Evolutionary conservation across 805 yeast genomes (phyloP).

Genomic region (Starmerella stellata): DNA sequence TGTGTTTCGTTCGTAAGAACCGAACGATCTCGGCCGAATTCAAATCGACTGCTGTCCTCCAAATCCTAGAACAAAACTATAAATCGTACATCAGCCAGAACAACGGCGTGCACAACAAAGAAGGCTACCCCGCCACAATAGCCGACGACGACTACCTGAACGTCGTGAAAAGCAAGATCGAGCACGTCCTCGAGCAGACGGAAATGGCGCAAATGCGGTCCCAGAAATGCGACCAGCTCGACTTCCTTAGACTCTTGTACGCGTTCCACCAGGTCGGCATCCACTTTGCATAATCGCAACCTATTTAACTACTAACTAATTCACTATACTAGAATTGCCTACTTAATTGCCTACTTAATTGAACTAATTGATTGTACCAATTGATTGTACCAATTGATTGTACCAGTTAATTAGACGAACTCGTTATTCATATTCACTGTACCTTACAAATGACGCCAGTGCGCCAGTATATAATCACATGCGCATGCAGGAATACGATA

Average conservation of each 20-base stretch:
- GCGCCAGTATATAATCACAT: too few species aligned
- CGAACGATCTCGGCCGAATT: slow-evolving; percentile 85
- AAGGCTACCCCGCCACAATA: slow-evolving; percentile 26
- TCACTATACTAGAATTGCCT: too few species aligned
- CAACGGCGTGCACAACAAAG: slow-evolving; percentile 24
- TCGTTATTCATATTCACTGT: too few species aligned
- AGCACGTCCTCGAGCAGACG: slow-evolving; percentile 57
- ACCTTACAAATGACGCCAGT: too few species aligned
- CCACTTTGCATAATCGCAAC: slow-evolving; percentile 59
- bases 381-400: too few species aligned
- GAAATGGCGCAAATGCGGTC: slow-evolving; percentile 74
- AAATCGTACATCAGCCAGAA: slow-evolving; percentile 48
- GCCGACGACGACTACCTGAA: slow-evolving; percentile 23
- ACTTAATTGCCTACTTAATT: too few species aligned
- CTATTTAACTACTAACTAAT: too few species aligned
- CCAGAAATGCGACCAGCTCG: slow-evolving; percentile 87
- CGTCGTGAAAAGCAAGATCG: slow-evolving; percentile 53
- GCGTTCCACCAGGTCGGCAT: slow-evolving; percentile 96
- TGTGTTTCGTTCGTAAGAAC: slow-evolving; percentile 83
- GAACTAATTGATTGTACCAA: too few species aligned
- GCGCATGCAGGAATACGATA: too few species aligned
- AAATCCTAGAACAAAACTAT: slow-evolving; percentile 74
- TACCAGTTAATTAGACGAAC: too few species aligned
- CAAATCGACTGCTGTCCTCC: slow-evolving; percentile 60
- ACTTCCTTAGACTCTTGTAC: slow-evolving; percentile 59